Percentiles rank a stretch among this genome's conserved stretches.
Evolutionary conservation across 805 yeast genomes (phyloP).

Genomic region (Zygoascus biomembranicola): DNA sequence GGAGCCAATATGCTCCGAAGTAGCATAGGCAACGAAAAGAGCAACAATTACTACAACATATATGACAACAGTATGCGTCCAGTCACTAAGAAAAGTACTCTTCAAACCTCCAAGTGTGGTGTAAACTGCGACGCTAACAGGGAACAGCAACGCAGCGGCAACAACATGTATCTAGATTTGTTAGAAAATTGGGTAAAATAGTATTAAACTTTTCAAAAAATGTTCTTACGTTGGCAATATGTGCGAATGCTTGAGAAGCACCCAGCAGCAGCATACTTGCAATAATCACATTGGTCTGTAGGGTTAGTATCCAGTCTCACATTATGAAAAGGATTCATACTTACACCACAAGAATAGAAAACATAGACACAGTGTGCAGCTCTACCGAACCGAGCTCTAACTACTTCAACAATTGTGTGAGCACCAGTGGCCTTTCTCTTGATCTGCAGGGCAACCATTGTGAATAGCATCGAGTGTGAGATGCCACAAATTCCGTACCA

Average conservation of each 20-base stretch:
- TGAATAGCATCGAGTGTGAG: constrained; percentile 76
- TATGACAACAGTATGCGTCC: constrained; percentile 71
- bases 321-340: too few species aligned
- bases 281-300: constrained; percentile 68
- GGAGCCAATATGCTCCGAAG: constrained; percentile 60
- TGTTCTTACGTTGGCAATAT: constrained; percentile 51
- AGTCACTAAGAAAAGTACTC: constrained; percentile 74
- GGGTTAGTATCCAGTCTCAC: too few species aligned
- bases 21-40: constrained; percentile 64
- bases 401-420: constrained; percentile 82
- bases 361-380: constrained; percentile 50
- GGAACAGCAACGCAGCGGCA: constrained; percentile 75
- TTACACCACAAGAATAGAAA: constrained; percentile 63
- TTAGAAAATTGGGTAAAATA: neutral
- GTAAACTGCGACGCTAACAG: constrained; percentile 67
- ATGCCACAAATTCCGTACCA: constrained; percentile 88
- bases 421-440: constrained; percentile 85
- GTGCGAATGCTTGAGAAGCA: constrained; percentile 68
- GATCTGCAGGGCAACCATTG: constrained; percentile 78
- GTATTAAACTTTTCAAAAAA: neutral
- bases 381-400: constrained; percentile 70
- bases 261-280: constrained; percentile 89
- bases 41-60: constrained; percentile 71
- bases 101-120: constrained; percentile 75
- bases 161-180: constrained; percentile 51